These are phyloP conservation scores for Pyronema domesticum DNA, from an alignment of 495 filamentous ascomycete genomes.

Conservation along the genomic window DNA sequence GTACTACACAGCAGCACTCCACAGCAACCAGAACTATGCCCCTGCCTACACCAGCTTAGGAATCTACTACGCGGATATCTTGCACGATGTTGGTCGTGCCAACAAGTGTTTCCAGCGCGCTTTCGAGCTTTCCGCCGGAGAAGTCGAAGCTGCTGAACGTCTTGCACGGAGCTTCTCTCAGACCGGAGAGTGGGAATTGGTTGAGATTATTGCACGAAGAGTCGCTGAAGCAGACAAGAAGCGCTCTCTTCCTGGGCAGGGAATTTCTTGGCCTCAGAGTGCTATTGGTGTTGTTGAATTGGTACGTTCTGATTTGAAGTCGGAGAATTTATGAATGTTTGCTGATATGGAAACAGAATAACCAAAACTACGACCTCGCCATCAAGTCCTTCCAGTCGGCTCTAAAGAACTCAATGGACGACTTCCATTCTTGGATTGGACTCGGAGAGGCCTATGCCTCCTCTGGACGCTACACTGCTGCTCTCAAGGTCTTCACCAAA, in stretches of 20 bases:
- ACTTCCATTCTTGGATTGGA: conserved; percentile 92
- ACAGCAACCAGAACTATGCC: conserved; percentile 74
- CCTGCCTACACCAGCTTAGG: conserved; percentile 87
- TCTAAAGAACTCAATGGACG: conserved; percentile 59
- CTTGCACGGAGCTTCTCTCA: conserved; percentile 73
- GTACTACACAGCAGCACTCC: conserved; percentile 65
- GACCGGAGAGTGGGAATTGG: conserved; percentile 84
- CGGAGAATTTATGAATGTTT: conserved; percentile 52
- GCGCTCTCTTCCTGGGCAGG: conserved; percentile 71
- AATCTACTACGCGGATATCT: conserved; percentile 88
- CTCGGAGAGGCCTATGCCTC: conserved; percentile 92
- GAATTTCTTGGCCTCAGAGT: conserved; percentile 90
- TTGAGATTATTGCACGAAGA: conserved; percentile 77
- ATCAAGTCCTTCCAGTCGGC: conserved; percentile 83
- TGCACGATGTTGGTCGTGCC: conserved; percentile 64
- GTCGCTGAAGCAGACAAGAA: conserved; percentile 86
- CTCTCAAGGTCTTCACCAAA: conserved; percentile 74
- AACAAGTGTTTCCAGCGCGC: conserved; percentile 90
- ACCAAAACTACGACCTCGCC: conserved; percentile 71
- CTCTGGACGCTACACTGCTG: conserved; percentile 77
- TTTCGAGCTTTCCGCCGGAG: conserved; percentile 76
- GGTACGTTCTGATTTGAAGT: conserved; percentile 50
- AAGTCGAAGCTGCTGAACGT: conserved; percentile 73
- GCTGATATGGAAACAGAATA: conserved; percentile 78
- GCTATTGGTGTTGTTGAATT: conserved; percentile 81